Percentiles rank a stretch among this genome's conserved stretches.
These are phyloP conservation scores for Globisporangium nagaii DNA, from an alignment of 352 stramenopile species.

Conservation along the genomic window DNA sequence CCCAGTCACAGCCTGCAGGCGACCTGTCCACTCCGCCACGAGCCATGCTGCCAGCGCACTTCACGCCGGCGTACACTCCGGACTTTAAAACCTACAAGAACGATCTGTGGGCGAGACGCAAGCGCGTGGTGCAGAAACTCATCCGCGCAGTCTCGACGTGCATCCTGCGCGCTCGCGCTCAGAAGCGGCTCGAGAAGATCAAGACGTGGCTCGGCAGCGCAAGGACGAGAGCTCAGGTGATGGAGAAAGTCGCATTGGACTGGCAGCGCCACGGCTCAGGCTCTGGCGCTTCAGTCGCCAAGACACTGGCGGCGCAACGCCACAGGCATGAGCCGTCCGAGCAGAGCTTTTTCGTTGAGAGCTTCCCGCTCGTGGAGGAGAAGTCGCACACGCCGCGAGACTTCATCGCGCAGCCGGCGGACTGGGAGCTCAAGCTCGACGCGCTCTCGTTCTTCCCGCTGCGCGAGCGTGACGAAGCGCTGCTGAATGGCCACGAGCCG, in stretches of 20 bases:
- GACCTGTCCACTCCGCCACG: constrained; percentile 22
- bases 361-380: constrained; percentile 62
- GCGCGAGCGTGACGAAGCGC: constrained; percentile 55
- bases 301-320: neutral
- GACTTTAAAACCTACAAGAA: constrained; percentile 89
- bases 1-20: constrained; percentile 18
- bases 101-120: constrained; percentile 74
- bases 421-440: constrained; percentile 46
- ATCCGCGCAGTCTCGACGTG: constrained; percentile 65
- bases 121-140: constrained; percentile 62
- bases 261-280: constrained; percentile 23
- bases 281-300: neutral
- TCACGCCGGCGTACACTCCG: constrained; percentile 21
- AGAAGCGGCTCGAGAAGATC: constrained; percentile 52
- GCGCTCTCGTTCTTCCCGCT: constrained; percentile 60
- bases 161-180: constrained; percentile 58
- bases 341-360: constrained; percentile 26
- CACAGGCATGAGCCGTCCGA: neutral
- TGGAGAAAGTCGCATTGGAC: constrained; percentile 53
- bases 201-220: constrained; percentile 42
- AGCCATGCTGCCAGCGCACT: constrained; percentile 38
- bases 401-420: constrained; percentile 28
- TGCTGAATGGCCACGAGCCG: constrained; percentile 55
- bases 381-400: constrained; percentile 31
- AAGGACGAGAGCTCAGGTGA: constrained; percentile 43